These are phyloP conservation scores for Blastobotrys attinorum DNA, from an alignment of 805 yeast species.

Conservation along the genomic window DNA sequence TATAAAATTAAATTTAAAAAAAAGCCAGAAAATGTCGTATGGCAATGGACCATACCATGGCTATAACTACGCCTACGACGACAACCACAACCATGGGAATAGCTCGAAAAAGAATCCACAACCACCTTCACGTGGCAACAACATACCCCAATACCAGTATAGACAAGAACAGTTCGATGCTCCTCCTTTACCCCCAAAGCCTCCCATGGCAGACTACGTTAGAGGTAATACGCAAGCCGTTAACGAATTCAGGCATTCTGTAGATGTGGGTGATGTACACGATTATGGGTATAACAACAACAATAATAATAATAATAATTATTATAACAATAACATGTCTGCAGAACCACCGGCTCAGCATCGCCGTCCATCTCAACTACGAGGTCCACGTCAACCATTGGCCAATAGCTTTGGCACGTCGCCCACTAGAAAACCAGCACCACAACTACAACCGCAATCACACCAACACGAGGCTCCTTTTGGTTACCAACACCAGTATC, in stretches of 20 bases:
- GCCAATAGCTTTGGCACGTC: not conserved
- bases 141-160: too few relatives aligned
- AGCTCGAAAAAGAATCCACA: not conserved
- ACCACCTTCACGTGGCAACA: too few relatives aligned
- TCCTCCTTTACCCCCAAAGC: not conserved
- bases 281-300: not conserved
- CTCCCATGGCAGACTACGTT: not conserved
- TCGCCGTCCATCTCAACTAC: slow-evolving; percentile 12
- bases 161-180: too few relatives aligned
- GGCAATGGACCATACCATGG: not conserved
- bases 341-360: slow-evolving; percentile 9
- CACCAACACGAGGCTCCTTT: not conserved
- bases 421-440: not conserved
- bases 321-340: not conserved
- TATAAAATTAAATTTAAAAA: not conserved
- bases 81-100: not conserved
- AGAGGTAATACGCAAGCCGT: too few relatives aligned
- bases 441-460: not conserved
- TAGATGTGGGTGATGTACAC: not conserved
- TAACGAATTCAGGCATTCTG: not conserved
- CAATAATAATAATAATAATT: not conserved
- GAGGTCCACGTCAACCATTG: slow-evolving; percentile 14
- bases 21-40: not conserved
- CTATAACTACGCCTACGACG: not conserved
- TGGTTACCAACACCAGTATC: not conserved